Conservation (phyloP, 768 basidiomycete genomes). For the Pulveroboletus sp. region DNA sequence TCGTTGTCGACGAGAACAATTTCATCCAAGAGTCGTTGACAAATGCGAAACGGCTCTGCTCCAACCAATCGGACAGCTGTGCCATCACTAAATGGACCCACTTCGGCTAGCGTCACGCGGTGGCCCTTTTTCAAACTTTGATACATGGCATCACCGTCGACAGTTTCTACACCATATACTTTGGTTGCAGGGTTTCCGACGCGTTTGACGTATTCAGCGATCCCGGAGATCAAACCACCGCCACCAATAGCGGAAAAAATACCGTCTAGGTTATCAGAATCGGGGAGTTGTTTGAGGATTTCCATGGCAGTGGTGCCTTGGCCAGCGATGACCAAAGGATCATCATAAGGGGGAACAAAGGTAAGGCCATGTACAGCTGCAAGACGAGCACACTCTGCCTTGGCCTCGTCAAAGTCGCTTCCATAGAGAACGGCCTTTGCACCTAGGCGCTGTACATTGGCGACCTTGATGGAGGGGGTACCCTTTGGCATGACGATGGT, state of each 20-base stretch:
- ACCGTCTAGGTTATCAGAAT: constrained; percentile 73
- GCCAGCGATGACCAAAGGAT: constrained; percentile 94
- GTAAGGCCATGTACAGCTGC: constrained; percentile 71
- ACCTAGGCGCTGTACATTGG: constrained; percentile 91
- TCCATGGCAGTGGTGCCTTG: constrained; percentile 96
- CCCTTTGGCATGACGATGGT: constrained; percentile 99
- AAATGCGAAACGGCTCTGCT: constrained; percentile 91
- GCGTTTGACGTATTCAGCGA: constrained; percentile 88
- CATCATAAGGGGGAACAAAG: constrained; percentile 96
- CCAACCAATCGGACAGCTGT: constrained; percentile 97
- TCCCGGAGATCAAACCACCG: constrained; percentile 89
- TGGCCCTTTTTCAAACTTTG: constrained; percentile 78
- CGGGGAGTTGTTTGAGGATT: constrained; percentile 83
- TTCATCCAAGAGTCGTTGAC: constrained; percentile 78
- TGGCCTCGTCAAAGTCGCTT: constrained; percentile 92
- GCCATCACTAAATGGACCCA: constrained; percentile 96
- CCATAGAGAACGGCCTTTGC: constrained; percentile 95
- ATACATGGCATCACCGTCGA: constrained; percentile 94
- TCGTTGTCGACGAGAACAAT: constrained; percentile 89
- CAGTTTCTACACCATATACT: constrained; percentile 89
- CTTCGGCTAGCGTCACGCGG: constrained; percentile 80
- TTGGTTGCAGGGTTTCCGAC: constrained; percentile 82
- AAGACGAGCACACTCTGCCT: constrained; percentile 88
- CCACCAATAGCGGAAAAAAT: constrained; percentile 94
- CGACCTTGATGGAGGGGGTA: constrained; percentile 94